These are phyloP conservation scores for Pichia pseudocactophila DNA, from an alignment of 805 yeast genomes.

Conservation along the genomic window DNA sequence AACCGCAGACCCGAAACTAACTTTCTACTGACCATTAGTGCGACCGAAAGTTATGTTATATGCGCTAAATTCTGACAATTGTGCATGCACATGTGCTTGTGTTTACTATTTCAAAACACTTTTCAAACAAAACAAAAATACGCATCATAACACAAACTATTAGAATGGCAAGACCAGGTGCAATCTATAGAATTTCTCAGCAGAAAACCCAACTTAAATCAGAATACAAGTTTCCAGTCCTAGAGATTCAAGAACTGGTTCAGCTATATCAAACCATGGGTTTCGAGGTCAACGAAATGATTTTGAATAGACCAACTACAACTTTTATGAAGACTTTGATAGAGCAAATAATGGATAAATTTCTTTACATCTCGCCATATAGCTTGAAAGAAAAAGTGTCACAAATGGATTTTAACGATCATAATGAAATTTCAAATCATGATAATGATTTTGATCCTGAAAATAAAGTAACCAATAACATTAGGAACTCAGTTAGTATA, in stretches of 20 bases:
- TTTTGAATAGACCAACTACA: constrained; percentile 24
- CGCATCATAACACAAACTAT: background rate
- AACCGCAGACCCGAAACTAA: too few relatives aligned
- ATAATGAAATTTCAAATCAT: constrained; percentile 1
- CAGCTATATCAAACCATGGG: constrained; percentile 22
- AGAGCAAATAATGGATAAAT: constrained; percentile 29
- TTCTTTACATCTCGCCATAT: constrained; percentile 26
- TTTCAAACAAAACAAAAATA: background rate
- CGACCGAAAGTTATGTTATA: too few relatives aligned
- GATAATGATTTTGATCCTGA: constrained; percentile 1
- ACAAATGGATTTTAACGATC: constrained; percentile 14
- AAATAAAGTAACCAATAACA: constrained; percentile 7
- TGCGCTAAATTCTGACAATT: too few relatives aligned
- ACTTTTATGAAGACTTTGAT: constrained; percentile 26
- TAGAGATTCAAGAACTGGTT: constrained; percentile 24
- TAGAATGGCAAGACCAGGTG: constrained; percentile 30
- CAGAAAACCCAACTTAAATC: constrained; percentile 14
- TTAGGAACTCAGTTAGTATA: constrained; percentile 36
- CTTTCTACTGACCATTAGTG: too few relatives aligned
- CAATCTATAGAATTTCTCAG: constrained; percentile 25
- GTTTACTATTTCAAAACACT: background rate
- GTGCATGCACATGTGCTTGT: too few relatives aligned
- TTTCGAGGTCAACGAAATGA: constrained; percentile 23
- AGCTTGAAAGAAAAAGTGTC: constrained; percentile 22
- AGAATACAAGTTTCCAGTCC: constrained; percentile 27